Base-by-base conservation (phyloP, 768 basidiomycete genomes). In the Naganishia randhawae region DNA sequence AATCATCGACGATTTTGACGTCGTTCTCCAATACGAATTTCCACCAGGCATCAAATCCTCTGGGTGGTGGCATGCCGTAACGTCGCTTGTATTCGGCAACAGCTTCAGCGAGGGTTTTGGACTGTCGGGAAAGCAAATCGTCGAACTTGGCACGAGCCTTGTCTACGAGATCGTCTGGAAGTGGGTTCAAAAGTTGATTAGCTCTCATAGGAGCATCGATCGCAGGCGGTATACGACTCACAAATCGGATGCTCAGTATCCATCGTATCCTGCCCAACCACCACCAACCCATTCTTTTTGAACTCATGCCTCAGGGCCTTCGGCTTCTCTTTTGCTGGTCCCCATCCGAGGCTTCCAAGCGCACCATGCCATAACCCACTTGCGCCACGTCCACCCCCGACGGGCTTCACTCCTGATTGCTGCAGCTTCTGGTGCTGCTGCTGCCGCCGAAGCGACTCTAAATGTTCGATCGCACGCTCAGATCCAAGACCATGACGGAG, bases 31-130 rank as follows among this genome's bases (percentile, higher is more conserved):
- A 69, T 52, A 72, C 73, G 63, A 76, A 79, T 17, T 63, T 70
- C 67, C 75, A 95, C 95, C 95, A 97, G 27, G 84, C 81, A 76
- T 93, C 94, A 72, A 97, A 99, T 0, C 94, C 95, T 41, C 83
- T 85, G 0, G 96, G 95, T 9, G 96, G 96, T 35, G 85, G 80
- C 35, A 90, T 85, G 8, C 82, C 81, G 77, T 96, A 93, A 62
- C 96, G 83, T 67, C 83, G 81, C 73, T 82, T 86, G 81, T 99
- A 99, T 79, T 96, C 92, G 6, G 75, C 77, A 0, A 92, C 90
- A 0, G 94, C 95, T 16, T 85, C 85, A 42, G 81, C 80, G 35
- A 98, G 84, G 0, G 90, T 89, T 72, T 83, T 85, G 76, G 90
- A 92, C 81, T 98, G 96, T 29, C 83, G 81, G 19, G 70, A 68